Evolutionary conservation across 176 grass and related monocot species (phyloP).

Genomic region (Rhynchospora tenuis): DNA sequence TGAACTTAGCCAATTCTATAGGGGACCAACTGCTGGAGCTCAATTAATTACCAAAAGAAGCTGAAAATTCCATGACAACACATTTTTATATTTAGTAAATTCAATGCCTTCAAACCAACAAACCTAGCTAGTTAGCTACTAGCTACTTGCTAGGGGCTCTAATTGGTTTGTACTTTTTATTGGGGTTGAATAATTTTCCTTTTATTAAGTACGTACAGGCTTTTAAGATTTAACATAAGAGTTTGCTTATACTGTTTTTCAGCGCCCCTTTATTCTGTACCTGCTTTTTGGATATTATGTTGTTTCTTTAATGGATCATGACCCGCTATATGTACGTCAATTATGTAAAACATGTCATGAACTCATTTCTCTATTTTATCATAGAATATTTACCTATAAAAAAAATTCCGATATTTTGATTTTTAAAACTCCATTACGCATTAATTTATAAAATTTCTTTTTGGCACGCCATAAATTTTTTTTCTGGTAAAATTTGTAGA

Average conservation of each 20-base stretch:
- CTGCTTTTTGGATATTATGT: not conserved
- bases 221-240: not conserved
- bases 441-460: not conserved
- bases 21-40: not conserved
- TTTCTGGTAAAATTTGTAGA: too few species aligned
- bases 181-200: not conserved
- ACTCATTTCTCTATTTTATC: not conserved
- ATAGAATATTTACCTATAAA: not conserved
- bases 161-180: not conserved
- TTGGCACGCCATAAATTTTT: too few species aligned
- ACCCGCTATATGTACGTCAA: not conserved
- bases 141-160: not conserved
- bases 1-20: not conserved
- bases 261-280: not conserved
- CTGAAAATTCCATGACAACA: not conserved
- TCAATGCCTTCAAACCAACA: not conserved
- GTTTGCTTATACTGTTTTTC: not conserved
- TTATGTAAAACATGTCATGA: not conserved
- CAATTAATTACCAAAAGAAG: constrained; percentile 10
- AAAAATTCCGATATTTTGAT: not conserved
- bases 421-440: not conserved
- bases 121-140: not conserved
- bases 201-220: not conserved
- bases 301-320: not conserved
- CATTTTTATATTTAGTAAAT: not conserved